Evolutionary conservation across 805 yeast genomes (phyloP).

Genomic region (Kodamaea sagamina): DNA sequence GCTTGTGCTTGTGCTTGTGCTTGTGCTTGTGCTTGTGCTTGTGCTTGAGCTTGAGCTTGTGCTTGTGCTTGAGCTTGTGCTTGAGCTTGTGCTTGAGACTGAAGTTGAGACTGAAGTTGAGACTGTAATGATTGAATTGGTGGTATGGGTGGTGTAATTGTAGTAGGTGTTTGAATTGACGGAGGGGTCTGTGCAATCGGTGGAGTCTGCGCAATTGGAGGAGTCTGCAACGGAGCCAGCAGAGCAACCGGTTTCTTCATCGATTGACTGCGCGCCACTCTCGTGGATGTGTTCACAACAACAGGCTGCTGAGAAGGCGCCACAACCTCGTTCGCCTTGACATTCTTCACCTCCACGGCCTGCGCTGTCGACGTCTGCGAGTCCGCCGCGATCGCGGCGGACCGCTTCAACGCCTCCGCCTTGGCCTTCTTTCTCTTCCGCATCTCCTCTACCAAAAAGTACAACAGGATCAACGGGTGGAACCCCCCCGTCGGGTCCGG

Average conservation of each 20-base stretch:
- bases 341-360: constrained; percentile 6
- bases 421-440: constrained; percentile 65
- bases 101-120: neutral
- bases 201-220: neutral
- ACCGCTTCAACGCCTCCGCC: constrained; percentile 42
- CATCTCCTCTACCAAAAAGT: constrained; percentile 85
- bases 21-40: constrained; percentile 8
- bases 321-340: neutral
- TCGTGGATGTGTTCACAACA: no score
- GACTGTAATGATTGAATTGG: constrained; percentile 1
- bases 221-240: neutral
- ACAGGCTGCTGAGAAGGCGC: no score
- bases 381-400: constrained; percentile 23
- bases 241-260: neutral
- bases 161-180: neutral
- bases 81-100: constrained; percentile 4
- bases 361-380: constrained; percentile 12
- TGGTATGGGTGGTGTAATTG: constrained; percentile 2
- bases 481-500: constrained; percentile 84
- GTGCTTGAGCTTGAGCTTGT: constrained; percentile 9
- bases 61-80: constrained; percentile 1
- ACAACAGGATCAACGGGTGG: constrained; percentile 87
- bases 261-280: no score
- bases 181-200: neutral
- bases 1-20: constrained; percentile 12